phyloP scores from a whole-genome alignment of 1,139 yeast genomes.

The Zygoascus hellenicus region DNA sequence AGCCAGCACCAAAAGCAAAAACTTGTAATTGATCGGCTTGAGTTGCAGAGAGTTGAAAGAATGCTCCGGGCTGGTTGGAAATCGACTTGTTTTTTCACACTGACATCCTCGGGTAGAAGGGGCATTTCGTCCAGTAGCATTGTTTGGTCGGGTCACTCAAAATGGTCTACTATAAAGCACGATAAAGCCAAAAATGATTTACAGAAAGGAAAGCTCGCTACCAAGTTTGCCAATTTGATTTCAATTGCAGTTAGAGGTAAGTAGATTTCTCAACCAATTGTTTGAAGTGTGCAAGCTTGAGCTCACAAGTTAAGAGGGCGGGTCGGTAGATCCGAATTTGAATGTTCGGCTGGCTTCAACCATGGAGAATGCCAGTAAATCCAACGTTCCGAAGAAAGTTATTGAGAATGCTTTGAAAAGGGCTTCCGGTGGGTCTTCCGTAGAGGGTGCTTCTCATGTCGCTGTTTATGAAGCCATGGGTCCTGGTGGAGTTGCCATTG shows the following conservation, averaged over 20 bases:
- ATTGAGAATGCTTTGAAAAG: slow-evolving; percentile 82
- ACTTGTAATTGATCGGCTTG: too few species aligned
- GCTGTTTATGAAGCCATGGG: slow-evolving; percentile 85
- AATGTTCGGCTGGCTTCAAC: slow-evolving; percentile 72
- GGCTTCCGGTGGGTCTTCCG: slow-evolving; percentile 43
- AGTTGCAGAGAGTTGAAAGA: too few species aligned
- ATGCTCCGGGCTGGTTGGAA: too few species aligned
- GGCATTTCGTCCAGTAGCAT: neutral
- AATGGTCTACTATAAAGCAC: slow-evolving; percentile 93
- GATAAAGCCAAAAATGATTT: slow-evolving; percentile 93
- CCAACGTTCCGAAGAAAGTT: slow-evolving; percentile 76
- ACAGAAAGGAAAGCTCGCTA: slow-evolving; percentile 61
- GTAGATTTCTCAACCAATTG: slow-evolving; percentile 10
- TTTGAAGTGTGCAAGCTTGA: neutral
- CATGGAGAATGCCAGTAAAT: slow-evolving; percentile 69
- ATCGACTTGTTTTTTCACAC: too few species aligned
- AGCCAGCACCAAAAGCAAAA: too few species aligned
- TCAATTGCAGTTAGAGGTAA: slow-evolving; percentile 58
- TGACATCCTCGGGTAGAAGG: neutral
- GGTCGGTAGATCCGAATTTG: slow-evolving; percentile 52
- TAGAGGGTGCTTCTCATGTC: slow-evolving; percentile 38
- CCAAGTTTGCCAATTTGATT: slow-evolving; percentile 66
- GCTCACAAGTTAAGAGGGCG: slow-evolving; percentile 33
- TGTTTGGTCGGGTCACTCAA: slow-evolving; percentile 62
- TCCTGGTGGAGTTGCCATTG: slow-evolving; percentile 83